Conservation (phyloP, 345 rosid genomes). For the Eucalyptus erythrocorys region DNA sequence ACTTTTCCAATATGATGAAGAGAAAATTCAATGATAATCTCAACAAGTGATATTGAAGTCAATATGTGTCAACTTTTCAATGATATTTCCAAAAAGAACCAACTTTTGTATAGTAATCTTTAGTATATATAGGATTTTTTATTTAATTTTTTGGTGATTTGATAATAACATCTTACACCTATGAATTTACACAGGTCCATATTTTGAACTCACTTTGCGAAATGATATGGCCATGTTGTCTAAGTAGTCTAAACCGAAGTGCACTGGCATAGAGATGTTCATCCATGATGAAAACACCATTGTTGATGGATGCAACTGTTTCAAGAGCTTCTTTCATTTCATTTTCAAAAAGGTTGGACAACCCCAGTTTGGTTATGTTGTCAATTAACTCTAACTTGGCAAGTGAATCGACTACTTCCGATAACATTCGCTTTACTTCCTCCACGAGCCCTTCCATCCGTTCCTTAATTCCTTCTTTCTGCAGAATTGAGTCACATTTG, state of each 20-base stretch:
- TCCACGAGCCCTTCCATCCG: neutral
- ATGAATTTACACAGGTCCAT: neutral
- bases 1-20: neutral
- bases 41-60: neutral
- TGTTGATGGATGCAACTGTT: neutral
- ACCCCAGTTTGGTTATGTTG: constrained; percentile 16
- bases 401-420: neutral
- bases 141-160: neutral
- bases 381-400: constrained; percentile 26
- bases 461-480: constrained; percentile 7
- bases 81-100: neutral
- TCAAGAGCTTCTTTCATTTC: constrained; percentile 19
- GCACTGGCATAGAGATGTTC: constrained; percentile 15
- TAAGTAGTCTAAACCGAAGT: constrained; percentile 26
- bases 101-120: neutral
- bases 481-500: neutral
- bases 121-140: neutral
- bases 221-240: constrained; percentile 25
- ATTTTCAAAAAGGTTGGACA: constrained; percentile 10
- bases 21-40: neutral
- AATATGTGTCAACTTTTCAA: neutral
- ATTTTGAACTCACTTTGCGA: constrained; percentile 14
- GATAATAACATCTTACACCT: neutral
- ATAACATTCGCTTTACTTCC: constrained; percentile 10
- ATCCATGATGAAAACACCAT: neutral